Conservation (phyloP, 2,329 filamentous ascomycete genomes). For the Aciculosporium take region DNA sequence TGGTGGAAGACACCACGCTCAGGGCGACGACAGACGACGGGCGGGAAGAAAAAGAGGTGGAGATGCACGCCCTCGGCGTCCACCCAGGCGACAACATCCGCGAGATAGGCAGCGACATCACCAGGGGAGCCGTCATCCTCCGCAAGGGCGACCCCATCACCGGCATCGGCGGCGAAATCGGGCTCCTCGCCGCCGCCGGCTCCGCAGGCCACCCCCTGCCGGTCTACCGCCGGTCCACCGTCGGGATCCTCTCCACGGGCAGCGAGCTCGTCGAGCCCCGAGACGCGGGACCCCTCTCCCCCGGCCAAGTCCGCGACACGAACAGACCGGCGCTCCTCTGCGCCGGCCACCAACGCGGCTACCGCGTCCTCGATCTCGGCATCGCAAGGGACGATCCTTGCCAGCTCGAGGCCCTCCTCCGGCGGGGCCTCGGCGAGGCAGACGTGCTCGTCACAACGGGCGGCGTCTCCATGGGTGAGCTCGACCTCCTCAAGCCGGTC, state of each 20-base stretch:
- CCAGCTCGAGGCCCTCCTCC: slow-evolving; percentile 62
- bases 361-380: slow-evolving; percentile 68
- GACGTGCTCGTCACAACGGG: slow-evolving; percentile 86
- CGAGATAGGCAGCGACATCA: slow-evolving; percentile 79
- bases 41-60: slow-evolving; percentile 72
- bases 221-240: slow-evolving; percentile 60
- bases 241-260: slow-evolving; percentile 85
- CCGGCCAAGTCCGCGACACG: slow-evolving; percentile 85
- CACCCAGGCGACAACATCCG: slow-evolving; percentile 74
- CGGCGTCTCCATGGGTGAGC: slow-evolving; percentile 94
- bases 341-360: slow-evolving; percentile 60
- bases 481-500: slow-evolving; percentile 91
- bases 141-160: slow-evolving; percentile 70
- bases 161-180: slow-evolving; percentile 78
- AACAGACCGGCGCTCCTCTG: slow-evolving; percentile 81
- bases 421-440: slow-evolving; percentile 55
- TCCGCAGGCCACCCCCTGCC: slow-evolving; percentile 52
- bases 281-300: slow-evolving; percentile 42
- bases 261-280: slow-evolving; percentile 80
- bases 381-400: slow-evolving; percentile 65
- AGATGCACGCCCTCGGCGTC: slow-evolving; percentile 68
- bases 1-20: slow-evolving; percentile 79
- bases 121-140: slow-evolving; percentile 54
- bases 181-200: slow-evolving; percentile 75
- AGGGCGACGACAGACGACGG: slow-evolving; percentile 63